Percentiles rank a stretch among this genome's conserved stretches.
Conservation (phyloP, 176 grass and related monocot genomes). For the Carex kokanica region DNA sequence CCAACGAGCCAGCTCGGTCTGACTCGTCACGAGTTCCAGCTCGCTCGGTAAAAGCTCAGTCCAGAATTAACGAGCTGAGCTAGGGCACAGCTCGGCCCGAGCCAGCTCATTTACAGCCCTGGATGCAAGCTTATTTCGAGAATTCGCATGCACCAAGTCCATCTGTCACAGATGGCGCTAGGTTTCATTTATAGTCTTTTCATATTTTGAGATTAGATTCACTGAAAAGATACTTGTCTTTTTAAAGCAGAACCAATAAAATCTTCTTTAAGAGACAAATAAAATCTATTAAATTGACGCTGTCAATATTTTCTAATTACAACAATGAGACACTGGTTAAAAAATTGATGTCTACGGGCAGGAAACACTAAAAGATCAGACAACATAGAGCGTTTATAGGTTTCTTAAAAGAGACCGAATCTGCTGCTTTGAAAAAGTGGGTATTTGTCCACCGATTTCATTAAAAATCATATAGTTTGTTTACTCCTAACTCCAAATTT, state of each 20-base stretch:
- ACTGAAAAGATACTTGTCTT: slow-evolving; percentile 14
- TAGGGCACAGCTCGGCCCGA: too few species aligned
- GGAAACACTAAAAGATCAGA: too few species aligned
- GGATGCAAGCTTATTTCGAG: background rate
- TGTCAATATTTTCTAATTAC: background rate
- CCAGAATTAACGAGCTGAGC: too few species aligned
- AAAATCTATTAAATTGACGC: background rate
- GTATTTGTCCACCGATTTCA: too few species aligned
- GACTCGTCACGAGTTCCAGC: too few species aligned
- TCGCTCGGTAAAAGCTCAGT: too few species aligned
- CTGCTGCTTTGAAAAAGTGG: too few species aligned
- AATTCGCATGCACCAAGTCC: background rate
- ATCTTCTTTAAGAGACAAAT: background rate
- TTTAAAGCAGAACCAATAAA: background rate
- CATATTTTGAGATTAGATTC: background rate
- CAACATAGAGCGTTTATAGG: background rate
- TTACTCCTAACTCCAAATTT: too few species aligned
- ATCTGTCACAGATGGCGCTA: background rate
- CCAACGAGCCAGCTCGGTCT: too few species aligned
- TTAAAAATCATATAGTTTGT: too few species aligned
- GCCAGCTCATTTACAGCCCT: too few species aligned
- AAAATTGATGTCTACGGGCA: background rate
- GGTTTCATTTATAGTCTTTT: background rate
- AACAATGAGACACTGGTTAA: background rate
- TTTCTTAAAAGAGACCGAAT: background rate